phyloP scores from a whole-genome alignment of 1,139 yeast species.

The Yamadazyma dushanensis region DNA sequence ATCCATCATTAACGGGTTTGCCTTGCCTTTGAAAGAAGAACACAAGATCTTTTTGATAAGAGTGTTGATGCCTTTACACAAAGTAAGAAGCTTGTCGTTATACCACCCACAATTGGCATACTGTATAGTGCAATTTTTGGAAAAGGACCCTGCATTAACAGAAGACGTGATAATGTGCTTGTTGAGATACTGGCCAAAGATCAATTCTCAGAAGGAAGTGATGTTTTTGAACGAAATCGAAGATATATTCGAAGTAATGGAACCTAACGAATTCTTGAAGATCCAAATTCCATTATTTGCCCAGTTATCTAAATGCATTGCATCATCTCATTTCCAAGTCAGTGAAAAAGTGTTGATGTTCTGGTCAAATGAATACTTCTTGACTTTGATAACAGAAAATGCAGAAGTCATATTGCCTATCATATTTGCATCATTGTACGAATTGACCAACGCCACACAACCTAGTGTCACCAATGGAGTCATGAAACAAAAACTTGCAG shows the following conservation, averaged over 20 bases:
- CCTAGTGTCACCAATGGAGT: constrained; percentile 50
- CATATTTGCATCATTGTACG: constrained; percentile 86
- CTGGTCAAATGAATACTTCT: constrained; percentile 94
- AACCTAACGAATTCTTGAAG: constrained; percentile 87
- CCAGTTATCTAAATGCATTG: constrained; percentile 89
- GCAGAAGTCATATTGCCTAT: constrained; percentile 93
- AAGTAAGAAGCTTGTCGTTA: constrained; percentile 80
- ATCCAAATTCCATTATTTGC: constrained; percentile 93
- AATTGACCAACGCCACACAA: constrained; percentile 61
- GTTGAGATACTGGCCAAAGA: constrained; percentile 95
- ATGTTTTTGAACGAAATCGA: constrained; percentile 95
- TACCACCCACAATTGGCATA: constrained; percentile 97
- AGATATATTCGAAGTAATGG: constrained; percentile 95
- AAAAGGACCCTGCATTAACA: constrained; percentile 87
- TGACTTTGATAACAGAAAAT: constrained; percentile 83
- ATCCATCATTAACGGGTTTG: constrained; percentile 95
- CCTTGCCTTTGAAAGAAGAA: constrained; percentile 94
- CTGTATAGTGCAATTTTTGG: constrained; percentile 94
- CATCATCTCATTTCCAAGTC: constrained; percentile 96
- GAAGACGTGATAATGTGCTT: constrained; percentile 95
- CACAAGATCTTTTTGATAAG: constrained; percentile 88
- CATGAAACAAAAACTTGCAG: constrained; percentile 43
- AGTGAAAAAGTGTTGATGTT: constrained; percentile 92
- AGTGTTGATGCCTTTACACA: constrained; percentile 90
- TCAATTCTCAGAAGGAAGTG: constrained; percentile 91